phyloP scores from a whole-genome alignment of 352 stramenopile species.

The Pythium volutum region DNA sequence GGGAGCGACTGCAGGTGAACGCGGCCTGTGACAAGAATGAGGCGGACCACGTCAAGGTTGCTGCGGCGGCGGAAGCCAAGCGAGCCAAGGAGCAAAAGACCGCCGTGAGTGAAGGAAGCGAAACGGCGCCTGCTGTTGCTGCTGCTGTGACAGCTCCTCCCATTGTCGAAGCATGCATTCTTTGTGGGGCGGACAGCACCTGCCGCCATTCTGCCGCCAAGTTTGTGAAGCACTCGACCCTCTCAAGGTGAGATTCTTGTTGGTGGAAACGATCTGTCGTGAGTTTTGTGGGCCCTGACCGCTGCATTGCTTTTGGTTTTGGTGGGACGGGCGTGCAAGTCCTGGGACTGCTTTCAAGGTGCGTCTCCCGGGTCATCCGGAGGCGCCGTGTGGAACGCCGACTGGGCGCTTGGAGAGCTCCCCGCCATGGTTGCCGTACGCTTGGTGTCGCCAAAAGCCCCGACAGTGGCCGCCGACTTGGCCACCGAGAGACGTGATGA shows the following conservation, averaged over 20 bases:
- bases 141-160: neutral
- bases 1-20: slow-evolving; percentile 7
- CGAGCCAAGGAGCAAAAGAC: slow-evolving; percentile 11
- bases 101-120: neutral
- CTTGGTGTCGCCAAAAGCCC: slow-evolving; percentile 71
- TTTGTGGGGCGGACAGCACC: slow-evolving; percentile 38
- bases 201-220: slow-evolving; percentile 15
- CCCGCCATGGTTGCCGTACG: slow-evolving; percentile 81
- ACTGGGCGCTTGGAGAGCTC: slow-evolving; percentile 31
- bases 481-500: slow-evolving; percentile 70
- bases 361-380: slow-evolving; percentile 55
- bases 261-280: neutral
- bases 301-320: too few species aligned
- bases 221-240: slow-evolving; percentile 61
- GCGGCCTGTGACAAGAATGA: slow-evolving; percentile 13
- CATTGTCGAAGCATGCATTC: slow-evolving; percentile 31
- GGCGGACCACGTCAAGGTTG: slow-evolving; percentile 1
- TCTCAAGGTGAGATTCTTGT: slow-evolving; percentile 44
- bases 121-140: neutral
- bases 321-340: slow-evolving; percentile 44
- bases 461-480: slow-evolving; percentile 75
- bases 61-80: slow-evolving; percentile 9
- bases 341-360: slow-evolving; percentile 55
- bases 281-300: neutral
- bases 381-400: slow-evolving; percentile 23